Percentiles rank a stretch among this genome's conserved stretches.
Conservation (phyloP, 2,329 filamentous ascomycete species). For the Beauveria rudraprayagi region DNA sequence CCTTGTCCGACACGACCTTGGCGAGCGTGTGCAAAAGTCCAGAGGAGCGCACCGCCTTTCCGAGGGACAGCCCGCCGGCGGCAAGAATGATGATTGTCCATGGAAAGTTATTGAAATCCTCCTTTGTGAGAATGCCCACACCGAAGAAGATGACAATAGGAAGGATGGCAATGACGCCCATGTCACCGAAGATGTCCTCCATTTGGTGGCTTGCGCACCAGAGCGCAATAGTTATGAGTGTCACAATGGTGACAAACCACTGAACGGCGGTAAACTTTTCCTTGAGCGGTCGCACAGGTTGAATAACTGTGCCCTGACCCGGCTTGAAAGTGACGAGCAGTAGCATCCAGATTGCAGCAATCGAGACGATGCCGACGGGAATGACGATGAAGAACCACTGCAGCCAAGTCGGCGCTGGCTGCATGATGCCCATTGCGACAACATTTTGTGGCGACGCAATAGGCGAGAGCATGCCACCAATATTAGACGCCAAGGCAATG, state of each 20-base stretch:
- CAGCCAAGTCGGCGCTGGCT: conserved; percentile 82
- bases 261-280: conserved; percentile 84
- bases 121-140: conserved; percentile 90
- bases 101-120: conserved; percentile 99
- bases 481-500: conserved; percentile 89
- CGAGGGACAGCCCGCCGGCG: conserved; percentile 83
- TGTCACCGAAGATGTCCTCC: conserved; percentile 83
- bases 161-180: conserved; percentile 96
- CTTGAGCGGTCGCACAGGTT: conserved; percentile 82
- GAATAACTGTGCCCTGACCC: conserved; percentile 75
- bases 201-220: conserved; percentile 93
- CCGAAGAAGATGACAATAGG: conserved; percentile 95
- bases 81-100: conserved; percentile 99
- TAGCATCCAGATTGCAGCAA: conserved; percentile 81
- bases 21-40: conserved; percentile 88
- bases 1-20: conserved; percentile 60
- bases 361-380: conserved; percentile 83
- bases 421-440: conserved; percentile 93
- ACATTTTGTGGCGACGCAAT: conserved; percentile 98
- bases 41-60: conserved; percentile 89
- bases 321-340: conserved; percentile 81
- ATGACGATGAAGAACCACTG: conserved; percentile 96
- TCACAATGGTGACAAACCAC: conserved; percentile 84
- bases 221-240: conserved; percentile 73
- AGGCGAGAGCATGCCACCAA: conserved; percentile 91